Evolutionary conservation across 2,329 filamentous ascomycete species (phyloP).

Genomic region (Hypomyces perniciosus): DNA sequence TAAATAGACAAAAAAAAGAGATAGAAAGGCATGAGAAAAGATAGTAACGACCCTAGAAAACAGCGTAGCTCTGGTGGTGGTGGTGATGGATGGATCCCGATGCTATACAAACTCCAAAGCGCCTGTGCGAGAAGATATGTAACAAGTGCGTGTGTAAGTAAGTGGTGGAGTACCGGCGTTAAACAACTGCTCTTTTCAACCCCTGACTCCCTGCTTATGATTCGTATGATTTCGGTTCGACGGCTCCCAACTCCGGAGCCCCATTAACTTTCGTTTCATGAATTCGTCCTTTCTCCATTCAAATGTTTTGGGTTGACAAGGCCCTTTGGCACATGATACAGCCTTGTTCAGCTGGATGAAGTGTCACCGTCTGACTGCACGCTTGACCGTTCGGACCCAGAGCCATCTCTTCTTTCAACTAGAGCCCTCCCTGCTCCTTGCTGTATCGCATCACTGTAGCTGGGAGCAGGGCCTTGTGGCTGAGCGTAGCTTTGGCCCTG

Average conservation of each 20-base stretch:
- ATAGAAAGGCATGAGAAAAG: too few species aligned
- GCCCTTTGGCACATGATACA: not conserved
- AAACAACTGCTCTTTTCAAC: slow-evolving; percentile 2
- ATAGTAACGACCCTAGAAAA: not conserved
- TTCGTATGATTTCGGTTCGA: not conserved
- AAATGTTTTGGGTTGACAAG: not conserved
- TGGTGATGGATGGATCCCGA: slow-evolving; percentile 13
- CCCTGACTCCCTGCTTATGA: slow-evolving; percentile 5
- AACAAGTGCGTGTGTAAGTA: slow-evolving; percentile 2
- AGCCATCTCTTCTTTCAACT: slow-evolving; percentile 20
- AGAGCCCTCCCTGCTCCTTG: slow-evolving; percentile 34
- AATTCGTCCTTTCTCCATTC: slow-evolving; percentile 1
- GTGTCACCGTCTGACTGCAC: not conserved
- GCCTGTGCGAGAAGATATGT: slow-evolving; percentile 14
- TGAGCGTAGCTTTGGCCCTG: slow-evolving; percentile 16
- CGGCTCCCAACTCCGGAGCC: not conserved
- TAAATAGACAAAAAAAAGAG: too few species aligned
- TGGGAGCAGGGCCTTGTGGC: slow-evolving; percentile 58
- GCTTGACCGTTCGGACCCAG: slow-evolving; percentile 16
- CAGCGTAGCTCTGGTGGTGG: not conserved
- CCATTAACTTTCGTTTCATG: slow-evolving; percentile 2
- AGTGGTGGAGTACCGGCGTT: not conserved
- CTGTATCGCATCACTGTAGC: slow-evolving; percentile 69
- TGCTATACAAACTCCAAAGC: slow-evolving; percentile 21
- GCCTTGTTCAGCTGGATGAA: slow-evolving; percentile 3